Base-by-base conservation (phyloP, 192 early-diverging fungal genomes). In the Backusella tuberculispora region DNA sequence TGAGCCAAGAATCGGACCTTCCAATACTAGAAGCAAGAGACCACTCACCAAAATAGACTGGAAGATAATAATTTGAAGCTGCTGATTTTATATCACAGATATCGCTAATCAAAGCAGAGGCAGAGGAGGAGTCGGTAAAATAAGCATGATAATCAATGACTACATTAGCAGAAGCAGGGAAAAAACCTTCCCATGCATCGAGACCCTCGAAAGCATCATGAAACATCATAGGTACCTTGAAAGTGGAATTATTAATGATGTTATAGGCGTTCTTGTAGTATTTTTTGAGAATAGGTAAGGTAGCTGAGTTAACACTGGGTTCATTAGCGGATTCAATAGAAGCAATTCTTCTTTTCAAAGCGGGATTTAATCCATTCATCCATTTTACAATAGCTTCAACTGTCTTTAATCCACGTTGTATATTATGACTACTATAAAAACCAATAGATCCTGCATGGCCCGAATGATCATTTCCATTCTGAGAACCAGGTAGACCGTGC, bases 381-480 rank as follows among this genome's bases (percentile, higher is more conserved):
- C 84, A 87, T 50, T 85, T 48, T 24, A 86, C 77, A 12, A 70
- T 50, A 21, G 77, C 77, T 34, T 69, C 66, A 24, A 78, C 72
- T 12, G 77, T 78, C 2, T 78, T 67, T 10, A 78, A 21, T 41
- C 46, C 15, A 15, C 77, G 77, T 6, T 73, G 45, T 19, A 74
- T 29, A 24, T 78, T 78, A 29, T 44, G 77, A n/a, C n/a, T n/a
- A n/a, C n/a, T 42, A 37, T 73, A 78, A 43, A 78, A 89, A 14
- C 67, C 46, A 14, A 89, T 76, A 12, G 74, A 76, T 9, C 48
- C 73, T 9, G 21, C 21, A 6, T 80, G 70, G 3, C 88, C 88
- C 42, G 85, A 85, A 66, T 89, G 86, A 63, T 85, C 87, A 47
- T 88, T 85, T 6, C 88, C 88, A 65, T 89, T 89, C 40, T 89